Percentiles rank a stretch among this genome's conserved stretches.
Evolutionary conservation across 768 basidiomycete species (phyloP).

Genomic region (Psilocybe sp.): DNA sequence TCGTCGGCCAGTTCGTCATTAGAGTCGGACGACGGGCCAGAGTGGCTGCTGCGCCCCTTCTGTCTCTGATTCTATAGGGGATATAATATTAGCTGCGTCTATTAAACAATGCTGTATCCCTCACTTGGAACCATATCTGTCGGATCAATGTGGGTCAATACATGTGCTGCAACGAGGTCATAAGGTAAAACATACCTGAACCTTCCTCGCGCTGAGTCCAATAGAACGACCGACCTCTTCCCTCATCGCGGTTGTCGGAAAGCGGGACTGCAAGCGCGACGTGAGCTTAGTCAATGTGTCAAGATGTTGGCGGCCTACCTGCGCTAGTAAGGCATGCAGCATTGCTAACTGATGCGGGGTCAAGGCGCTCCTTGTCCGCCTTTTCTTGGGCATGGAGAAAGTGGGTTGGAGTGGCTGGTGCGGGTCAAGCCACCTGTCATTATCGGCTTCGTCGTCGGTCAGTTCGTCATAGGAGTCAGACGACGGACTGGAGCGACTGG

Average conservation of each 20-base stretch:
- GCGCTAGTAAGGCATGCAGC: constrained; percentile 79
- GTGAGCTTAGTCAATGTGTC: background rate
- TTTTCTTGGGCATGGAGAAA: constrained; percentile 66
- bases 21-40: constrained; percentile 43
- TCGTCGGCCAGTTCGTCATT: no score
- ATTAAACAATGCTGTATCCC: constrained; percentile 1
- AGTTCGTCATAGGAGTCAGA: no score
- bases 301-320: constrained; percentile 45
- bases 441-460: constrained; percentile 59
- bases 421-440: constrained; percentile 38
- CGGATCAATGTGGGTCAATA: constrained; percentile 15
- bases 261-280: no score
- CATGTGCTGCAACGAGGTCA: constrained; percentile 8
- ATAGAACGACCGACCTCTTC: no score
- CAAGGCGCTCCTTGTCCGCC: constrained; percentile 76
- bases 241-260: no score
- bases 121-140: no score
- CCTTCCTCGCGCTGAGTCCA: no score
- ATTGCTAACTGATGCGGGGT: constrained; percentile 88
- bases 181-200: constrained; percentile 49
- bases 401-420: constrained; percentile 31
- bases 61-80: constrained; percentile 76
- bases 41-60: constrained; percentile 51
- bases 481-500: constrained; percentile 37
- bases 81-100: constrained; percentile 12